Evolutionary conservation across 164 flowering plant species (phyloP), one percentile per base, ranked within the genome.

Genomic region (Piper longum): DNA sequence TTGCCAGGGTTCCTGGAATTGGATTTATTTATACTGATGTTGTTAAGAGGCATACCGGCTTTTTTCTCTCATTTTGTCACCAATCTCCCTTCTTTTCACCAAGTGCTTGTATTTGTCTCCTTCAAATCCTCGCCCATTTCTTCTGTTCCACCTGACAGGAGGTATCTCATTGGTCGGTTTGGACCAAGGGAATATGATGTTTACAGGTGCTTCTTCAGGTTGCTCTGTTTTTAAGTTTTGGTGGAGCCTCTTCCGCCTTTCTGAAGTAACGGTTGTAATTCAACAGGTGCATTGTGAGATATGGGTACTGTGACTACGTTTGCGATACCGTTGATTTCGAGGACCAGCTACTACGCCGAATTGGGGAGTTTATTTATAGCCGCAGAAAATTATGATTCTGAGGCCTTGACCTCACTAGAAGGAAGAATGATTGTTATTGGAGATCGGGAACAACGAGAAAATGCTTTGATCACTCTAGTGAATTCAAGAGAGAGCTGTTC

Each of bases 61-160:
- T 77, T 85, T 73, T 88, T 88, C 73, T 73, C 85, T 54, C 91
- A 88, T 70, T 86, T 88, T 68, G 71, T 88, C 61, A 80, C 89
- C 0, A 83, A 86, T 65, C 79, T 88, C 43, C 92, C 96, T 61
- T 88, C 96, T 17, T 86, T 73, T 62, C 96, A 89, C 65, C 78
- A 80, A 69, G 80, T 86, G 13, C 73, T 89, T 18, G 72, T 89
- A 36, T 85, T 86, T 44, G 85, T 89, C 11, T 78, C 86, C 68
- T 75, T 83, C 76, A 81, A 81, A 64, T 69, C 83, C 3, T 69
- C 71, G 2, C 81, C 84, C 4, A 74, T 79, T 45, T 86, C 90
- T 7, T 57, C 72, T 60, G 78, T 86, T 17, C 74, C 78, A 39
- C 67, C 76, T 14, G 62, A 64, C 40, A 63, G 74, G 64, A 74